Base-by-base conservation (phyloP, 2,329 filamentous ascomycete species). In the Cytospora mali region DNA sequence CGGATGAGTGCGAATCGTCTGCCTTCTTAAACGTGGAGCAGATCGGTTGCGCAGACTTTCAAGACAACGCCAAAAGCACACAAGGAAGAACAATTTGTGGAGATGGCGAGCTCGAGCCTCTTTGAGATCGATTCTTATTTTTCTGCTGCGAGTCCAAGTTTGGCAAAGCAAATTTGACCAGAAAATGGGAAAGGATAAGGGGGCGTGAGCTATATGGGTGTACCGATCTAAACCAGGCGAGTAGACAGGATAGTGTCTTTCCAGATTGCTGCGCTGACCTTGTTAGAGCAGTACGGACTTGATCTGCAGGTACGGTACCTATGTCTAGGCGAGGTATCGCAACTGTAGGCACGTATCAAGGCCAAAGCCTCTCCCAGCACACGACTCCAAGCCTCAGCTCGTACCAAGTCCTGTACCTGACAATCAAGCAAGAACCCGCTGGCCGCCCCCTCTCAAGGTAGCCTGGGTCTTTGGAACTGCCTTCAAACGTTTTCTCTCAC, bases 41-140 rank as follows among this genome's bases (percentile, higher is more conserved):
- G 69, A 70, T 67, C 66, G 71, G 76, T 79, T 69, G 77, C 69
- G 77, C 76, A 79, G 74, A 74, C 69, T 69, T 74, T 77, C 71
- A 75, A 79, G 77, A 78, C 77, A 78, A 72, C 71, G 72, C 73
- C 71, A 72, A 70, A 74, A 70, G 69, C 69, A 71, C 71, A 72
- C 72, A 74, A 70, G 69, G 69, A 46, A 23, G 46, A 48, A 42
- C 48, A 51, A 49, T 64, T 70, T 74, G 75, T 70, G 73, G 71
- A 71, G 69, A 71, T 70, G 72, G 71, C 70, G 69, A 71, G 69
- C 64, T 70, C 68, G 70, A 71, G 67, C 69, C 67, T 69, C 67
- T 73, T 71, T 50, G 52, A 57, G 56, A 49, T 63, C 64, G 56
- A 59, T 61, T 63, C 48, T 69, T 68, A 68, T 69, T 69, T 64